These are phyloP conservation scores for Phytophthora multivora DNA, from an alignment of 352 stramenopile genomes.

Conservation along the genomic window DNA sequence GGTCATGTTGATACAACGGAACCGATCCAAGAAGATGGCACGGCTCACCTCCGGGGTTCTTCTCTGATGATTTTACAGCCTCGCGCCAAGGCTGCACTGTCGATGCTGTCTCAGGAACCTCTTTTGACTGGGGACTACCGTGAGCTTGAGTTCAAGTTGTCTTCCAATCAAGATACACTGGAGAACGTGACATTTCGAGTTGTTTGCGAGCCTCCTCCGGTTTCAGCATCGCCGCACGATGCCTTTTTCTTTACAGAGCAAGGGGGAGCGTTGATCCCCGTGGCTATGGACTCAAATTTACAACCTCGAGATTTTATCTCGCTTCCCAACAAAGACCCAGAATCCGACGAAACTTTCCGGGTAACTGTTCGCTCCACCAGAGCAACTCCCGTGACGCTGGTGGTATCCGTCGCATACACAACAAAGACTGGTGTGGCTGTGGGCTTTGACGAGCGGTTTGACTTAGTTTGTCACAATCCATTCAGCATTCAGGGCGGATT, in stretches of 20 bases:
- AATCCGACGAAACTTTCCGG: constrained; percentile 46
- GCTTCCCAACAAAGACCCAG: constrained; percentile 47
- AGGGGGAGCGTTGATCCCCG: constrained; percentile 40
- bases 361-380: constrained; percentile 66
- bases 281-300: constrained; percentile 50
- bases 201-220: constrained; percentile 56
- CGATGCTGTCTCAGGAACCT: constrained; percentile 54
- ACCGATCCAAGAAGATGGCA: constrained; percentile 53
- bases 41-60: constrained; percentile 43
- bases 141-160: constrained; percentile 61
- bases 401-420: constrained; percentile 62
- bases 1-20: constrained; percentile 38
- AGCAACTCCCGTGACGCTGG: constrained; percentile 44
- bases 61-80: constrained; percentile 74
- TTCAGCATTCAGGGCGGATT: constrained; percentile 61
- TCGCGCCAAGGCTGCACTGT: constrained; percentile 63
- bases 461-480: constrained; percentile 64
- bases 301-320: constrained; percentile 55
- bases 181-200: constrained; percentile 59
- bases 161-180: constrained; percentile 72
- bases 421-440: constrained; percentile 73
- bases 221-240: constrained; percentile 42
- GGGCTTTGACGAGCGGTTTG: constrained; percentile 67
- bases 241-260: constrained; percentile 68
- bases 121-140: constrained; percentile 74